phyloP scores from a whole-genome alignment of 768 basidiomycete genomes.

The Phanerodontia chrysosporium region DNA sequence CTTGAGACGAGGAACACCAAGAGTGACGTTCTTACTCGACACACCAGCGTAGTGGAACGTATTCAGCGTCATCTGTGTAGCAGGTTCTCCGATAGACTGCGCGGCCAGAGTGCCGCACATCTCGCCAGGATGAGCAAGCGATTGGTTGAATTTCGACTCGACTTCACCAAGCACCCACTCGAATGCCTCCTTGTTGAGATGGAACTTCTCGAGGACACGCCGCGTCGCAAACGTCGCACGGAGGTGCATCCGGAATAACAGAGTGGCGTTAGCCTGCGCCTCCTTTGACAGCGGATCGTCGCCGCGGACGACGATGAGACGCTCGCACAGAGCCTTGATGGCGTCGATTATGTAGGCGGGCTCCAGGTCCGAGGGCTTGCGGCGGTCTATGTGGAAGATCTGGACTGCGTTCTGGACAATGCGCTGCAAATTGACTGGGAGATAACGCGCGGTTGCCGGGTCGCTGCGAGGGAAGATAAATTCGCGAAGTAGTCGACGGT shows the following conservation, averaged over 20 bases:
- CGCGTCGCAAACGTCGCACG: constrained; percentile 86
- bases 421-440: constrained; percentile 93
- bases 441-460: constrained; percentile 70
- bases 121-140: constrained; percentile 90
- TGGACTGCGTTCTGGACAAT: constrained; percentile 94
- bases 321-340: constrained; percentile 67
- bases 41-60: constrained; percentile 99
- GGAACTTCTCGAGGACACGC: constrained; percentile 82
- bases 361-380: constrained; percentile 90
- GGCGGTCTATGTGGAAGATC: constrained; percentile 94
- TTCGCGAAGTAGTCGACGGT: constrained; percentile 72
- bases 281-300: constrained; percentile 69
- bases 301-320: constrained; percentile 86
- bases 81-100: constrained; percentile 98
- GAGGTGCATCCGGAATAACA: constrained; percentile 91
- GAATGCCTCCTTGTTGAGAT: constrained; percentile 89
- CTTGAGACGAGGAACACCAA: constrained; percentile 98
- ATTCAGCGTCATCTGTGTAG: constrained; percentile 99
- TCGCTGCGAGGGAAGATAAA: constrained; percentile 82
- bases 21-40: constrained; percentile 98
- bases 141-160: constrained; percentile 93
- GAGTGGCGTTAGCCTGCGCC: constrained; percentile 84
- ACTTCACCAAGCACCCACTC: constrained; percentile 97
- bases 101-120: constrained; percentile 99
- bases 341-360: constrained; percentile 83